These are phyloP conservation scores for Stromatinia cepivora DNA, from an alignment of 2,329 filamentous ascomycete genomes.

Conservation along the genomic window DNA sequence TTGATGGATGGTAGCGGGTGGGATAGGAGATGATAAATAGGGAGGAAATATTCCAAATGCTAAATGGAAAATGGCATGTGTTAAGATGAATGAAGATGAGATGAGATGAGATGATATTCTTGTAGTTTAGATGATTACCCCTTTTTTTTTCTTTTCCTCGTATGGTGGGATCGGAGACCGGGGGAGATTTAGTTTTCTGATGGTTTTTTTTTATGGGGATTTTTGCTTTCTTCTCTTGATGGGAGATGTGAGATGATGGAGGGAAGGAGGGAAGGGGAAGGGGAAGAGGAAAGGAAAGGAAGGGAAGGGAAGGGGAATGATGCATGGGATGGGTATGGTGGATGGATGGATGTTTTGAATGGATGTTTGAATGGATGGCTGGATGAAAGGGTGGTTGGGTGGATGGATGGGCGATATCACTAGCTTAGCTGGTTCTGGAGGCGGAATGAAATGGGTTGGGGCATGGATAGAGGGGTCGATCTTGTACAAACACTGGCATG, in stretches of 20 bases:
- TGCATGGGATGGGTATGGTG: neutral
- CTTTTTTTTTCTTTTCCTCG: neutral
- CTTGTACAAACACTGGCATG: slow-evolving; percentile 17
- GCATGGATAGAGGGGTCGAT: neutral
- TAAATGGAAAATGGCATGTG: neutral
- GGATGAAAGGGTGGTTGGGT: neutral
- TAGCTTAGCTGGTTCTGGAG: neutral
- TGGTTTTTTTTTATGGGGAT: neutral
- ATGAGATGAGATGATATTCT: neutral
- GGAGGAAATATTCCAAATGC: neutral
- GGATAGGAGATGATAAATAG: neutral
- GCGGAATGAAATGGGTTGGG: neutral
- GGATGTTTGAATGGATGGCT: no score
- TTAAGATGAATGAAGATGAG: slow-evolving; percentile 7
- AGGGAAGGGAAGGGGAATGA: neutral
- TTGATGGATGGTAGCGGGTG: neutral
- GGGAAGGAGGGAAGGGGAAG: neutral
- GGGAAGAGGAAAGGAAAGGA: neutral
- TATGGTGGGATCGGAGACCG: neutral
- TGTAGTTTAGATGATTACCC: slow-evolving; percentile 1
- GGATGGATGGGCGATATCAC: no score
- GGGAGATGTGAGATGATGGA: neutral
- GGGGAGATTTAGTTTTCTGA: neutral
- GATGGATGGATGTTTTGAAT: neutral
- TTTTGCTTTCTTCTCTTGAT: neutral